These are phyloP conservation scores for Hippophae tibetana DNA, from an alignment of 306 rosid species.

Conservation along the genomic window DNA sequence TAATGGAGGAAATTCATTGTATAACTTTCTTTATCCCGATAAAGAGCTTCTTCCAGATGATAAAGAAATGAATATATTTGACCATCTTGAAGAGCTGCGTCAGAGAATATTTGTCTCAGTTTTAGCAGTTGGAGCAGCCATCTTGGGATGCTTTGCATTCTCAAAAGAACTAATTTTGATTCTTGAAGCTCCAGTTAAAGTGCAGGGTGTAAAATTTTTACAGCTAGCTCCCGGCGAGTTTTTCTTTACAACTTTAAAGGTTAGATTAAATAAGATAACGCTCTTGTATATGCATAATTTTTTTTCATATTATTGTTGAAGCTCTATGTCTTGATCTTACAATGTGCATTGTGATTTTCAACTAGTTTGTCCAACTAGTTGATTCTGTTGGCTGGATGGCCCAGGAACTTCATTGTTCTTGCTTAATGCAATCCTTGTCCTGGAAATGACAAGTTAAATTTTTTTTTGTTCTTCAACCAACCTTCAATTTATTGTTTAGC, in stretches of 20 bases:
- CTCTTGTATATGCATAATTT: neutral
- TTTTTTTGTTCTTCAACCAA: neutral
- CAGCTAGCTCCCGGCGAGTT: slow-evolving; percentile 98
- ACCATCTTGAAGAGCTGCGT: slow-evolving; percentile 98
- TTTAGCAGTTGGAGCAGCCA: slow-evolving; percentile 71
- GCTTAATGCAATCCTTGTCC: neutral
- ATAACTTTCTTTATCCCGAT: slow-evolving; percentile 66
- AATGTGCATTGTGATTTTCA: neutral
- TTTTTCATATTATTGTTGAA: neutral
- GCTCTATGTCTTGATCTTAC: too few species aligned
- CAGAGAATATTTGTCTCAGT: slow-evolving; percentile 76
- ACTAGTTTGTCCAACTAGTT: neutral
- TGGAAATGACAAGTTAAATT: neutral
- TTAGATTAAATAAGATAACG: slow-evolving; percentile 16
- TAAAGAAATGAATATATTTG: slow-evolving; percentile 85
- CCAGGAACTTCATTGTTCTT: neutral
- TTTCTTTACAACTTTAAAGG: slow-evolving; percentile 91
- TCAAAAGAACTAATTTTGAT: slow-evolving; percentile 64
- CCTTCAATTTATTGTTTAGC: too few species aligned
- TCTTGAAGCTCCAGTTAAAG: slow-evolving; percentile 89
- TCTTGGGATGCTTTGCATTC: slow-evolving; percentile 77
- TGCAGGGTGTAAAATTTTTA: slow-evolving; percentile 79
- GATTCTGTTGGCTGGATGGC: neutral
- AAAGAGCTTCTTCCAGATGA: slow-evolving; percentile 95
- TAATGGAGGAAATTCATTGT: slow-evolving; percentile 39